phyloP scores from a whole-genome alignment of 495 filamentous ascomycete genomes.

The Cercophora scortea region DNA sequence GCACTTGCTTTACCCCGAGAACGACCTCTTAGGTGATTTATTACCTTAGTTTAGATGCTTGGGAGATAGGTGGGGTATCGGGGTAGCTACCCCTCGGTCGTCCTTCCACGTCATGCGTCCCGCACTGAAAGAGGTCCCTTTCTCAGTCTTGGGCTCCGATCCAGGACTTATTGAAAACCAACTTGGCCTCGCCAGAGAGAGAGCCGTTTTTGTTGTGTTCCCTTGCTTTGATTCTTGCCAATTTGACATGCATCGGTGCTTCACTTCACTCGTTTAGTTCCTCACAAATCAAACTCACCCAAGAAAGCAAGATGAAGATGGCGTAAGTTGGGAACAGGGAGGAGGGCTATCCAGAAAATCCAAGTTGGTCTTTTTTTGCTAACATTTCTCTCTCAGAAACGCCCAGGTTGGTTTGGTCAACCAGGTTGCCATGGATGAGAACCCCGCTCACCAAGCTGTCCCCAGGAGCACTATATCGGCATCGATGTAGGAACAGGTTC shows the following conservation, averaged over 20 bases:
- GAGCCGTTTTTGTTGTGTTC: no score
- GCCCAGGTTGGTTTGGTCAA: slow-evolving; percentile 12
- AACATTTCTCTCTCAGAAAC: neutral
- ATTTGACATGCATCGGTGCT: neutral
- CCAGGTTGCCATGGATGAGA: neutral
- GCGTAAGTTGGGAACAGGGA: neutral
- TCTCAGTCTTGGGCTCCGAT: neutral
- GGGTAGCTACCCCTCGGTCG: slow-evolving; percentile 2
- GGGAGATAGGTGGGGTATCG: neutral
- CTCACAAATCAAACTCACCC: neutral
- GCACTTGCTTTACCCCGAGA: no score
- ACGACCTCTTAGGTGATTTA: no score
- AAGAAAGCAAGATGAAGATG: neutral
- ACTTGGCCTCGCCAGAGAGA: no score
- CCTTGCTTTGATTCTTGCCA: no score
- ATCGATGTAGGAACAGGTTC: slow-evolving; percentile 96
- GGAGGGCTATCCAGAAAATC: neutral
- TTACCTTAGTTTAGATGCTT: no score
- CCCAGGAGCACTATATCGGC: slow-evolving; percentile 64
- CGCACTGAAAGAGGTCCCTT: neutral
- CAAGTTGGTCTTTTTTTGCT: neutral
- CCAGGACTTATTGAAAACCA: no score
- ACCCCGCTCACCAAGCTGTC: neutral
- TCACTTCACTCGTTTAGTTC: neutral
- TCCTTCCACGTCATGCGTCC: neutral